Base-by-base conservation (phyloP, 2,329 filamentous ascomycete genomes). In the Xylariaceae sp. region DNA sequence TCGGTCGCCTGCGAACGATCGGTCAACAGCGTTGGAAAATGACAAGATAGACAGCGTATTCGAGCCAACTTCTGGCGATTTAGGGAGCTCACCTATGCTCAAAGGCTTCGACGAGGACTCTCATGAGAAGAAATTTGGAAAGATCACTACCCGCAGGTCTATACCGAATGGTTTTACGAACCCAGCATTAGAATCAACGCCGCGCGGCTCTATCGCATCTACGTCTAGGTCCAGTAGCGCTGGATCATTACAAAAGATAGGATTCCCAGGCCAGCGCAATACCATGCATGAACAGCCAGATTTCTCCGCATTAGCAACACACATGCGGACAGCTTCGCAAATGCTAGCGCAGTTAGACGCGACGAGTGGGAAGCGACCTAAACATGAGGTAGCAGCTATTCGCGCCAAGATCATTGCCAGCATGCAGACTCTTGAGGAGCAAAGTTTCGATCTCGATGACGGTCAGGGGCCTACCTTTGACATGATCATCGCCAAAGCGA, bases 391-490 rank as follows among this genome's bases (percentile, higher is more conserved):
- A 3, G 90, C 89, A 15, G 88, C 89, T 6, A 94, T 94, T 72
- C 83, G 90, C 66, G 86, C 89, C 47, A 92, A 90, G 74, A 94
- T 94, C 64, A 94, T 94, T 67, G 90, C 90, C 2, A 93, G 89
- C 72, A 94, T 94, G 90, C 90, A 94, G 72, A 91, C 83, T 65
- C 76, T 94, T 7, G 90, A 94, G 73, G 90, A 94, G 73, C 88
- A 93, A 72, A 92, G 86, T 71, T 94, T 94, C 67, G 86, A 91
- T 53, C 76, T 84, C 2, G 88, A 92, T 63, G 88, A 92, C 53
- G 77, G 78, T n/a, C 82, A 85, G 60, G 81, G 84, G 0, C 88
- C 89, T 15, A 92, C 87, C 0, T 93, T 94, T 66, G 90, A 93
- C 66, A 85, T 84, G 59, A 93, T 94, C 69, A 91, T 94, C 74